Conservation (phyloP, 176 grass and related monocot species). For the Musa acuminata region DNA sequence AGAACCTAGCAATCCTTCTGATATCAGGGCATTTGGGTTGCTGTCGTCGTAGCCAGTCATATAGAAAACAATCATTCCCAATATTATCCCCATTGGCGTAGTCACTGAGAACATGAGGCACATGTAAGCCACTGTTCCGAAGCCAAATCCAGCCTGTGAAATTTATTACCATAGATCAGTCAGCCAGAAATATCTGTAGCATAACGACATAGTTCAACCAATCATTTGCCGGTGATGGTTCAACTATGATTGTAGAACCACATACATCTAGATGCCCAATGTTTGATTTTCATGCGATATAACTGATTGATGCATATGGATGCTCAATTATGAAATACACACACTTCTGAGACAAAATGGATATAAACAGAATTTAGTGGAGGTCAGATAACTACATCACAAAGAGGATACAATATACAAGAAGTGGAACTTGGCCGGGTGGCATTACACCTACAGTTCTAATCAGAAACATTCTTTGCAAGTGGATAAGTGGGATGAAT, state of each 20-base stretch:
- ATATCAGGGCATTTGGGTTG: constrained; percentile 79
- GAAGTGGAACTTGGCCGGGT: not conserved
- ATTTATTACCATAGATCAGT: not conserved
- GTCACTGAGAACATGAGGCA: constrained; percentile 97
- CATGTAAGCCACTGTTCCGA: constrained; percentile 79
- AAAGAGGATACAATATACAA: not conserved
- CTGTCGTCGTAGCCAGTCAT: constrained; percentile 91
- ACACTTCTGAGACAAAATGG: not conserved
- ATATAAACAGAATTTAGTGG: not conserved
- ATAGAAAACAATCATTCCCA: constrained; percentile 84
- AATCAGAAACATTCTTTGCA: not conserved
- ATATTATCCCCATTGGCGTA: constrained; percentile 74
- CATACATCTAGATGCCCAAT: not conserved
- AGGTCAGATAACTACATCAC: not conserved
- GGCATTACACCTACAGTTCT: not conserved
- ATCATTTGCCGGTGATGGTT: not conserved
- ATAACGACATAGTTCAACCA: not conserved
- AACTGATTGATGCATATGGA: not conserved
- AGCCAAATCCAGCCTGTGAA: constrained; percentile 78
- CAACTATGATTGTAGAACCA: not conserved
- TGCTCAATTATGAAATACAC: not conserved
- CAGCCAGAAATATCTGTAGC: not conserved
- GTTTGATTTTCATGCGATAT: not conserved
- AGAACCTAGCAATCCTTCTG: constrained; percentile 81
- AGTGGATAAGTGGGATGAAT: not conserved